Evolutionary conservation across 495 filamentous ascomycete genomes (phyloP), one percentile per base, ranked within the genome.

Genomic region (Sabuloglossum arenarium): DNA sequence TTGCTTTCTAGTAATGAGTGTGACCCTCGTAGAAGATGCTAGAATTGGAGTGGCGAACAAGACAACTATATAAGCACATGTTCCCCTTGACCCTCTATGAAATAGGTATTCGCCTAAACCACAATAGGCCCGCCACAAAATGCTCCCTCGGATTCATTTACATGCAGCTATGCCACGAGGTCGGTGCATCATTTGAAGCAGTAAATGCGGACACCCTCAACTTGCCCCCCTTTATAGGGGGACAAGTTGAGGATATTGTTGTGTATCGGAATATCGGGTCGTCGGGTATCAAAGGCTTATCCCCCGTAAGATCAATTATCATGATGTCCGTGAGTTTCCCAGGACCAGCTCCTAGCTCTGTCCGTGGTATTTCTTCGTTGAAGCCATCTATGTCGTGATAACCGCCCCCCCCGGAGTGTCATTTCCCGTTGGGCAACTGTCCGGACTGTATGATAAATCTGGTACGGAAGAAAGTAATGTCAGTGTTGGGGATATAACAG

Each of bases 181-280:
- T 55, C 27, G 27, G 29, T 55, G 12, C 27, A 37, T 55, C 11
- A 39, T 55, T 55, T 55, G 27, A 55, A 55, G 53, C 29, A 24
- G 27, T 55, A 39, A 16, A 6, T 39, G 34, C 12, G 14, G 34
- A 16, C 14, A 16, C 14, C 34, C 6, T 39, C 34, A 39, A 2
- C 12, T n/a, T n/a, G 14, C 16, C 34, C 16, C 12, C 14, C 14
- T 39, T 39, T 39, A 39, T 39, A 39, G 34, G 16, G 34, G 34
- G 34, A 39, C 34, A 39, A 39, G 34, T 39, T 39, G 34, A 39
- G 34, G 34, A 39, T 39, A 39, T 39, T 39, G 34, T 16, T 16
- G 14, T 39, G 34, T 39, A 39, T 39, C 34, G 14, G 34, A 16
- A 39, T 39, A 39, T 39, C 34, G 34, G 12, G 34, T 16, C 34